Evolutionary conservation across 257 asterid species (phyloP), one percentile per base, ranked within the genome.

Genomic region (Echites panduratus): DNA sequence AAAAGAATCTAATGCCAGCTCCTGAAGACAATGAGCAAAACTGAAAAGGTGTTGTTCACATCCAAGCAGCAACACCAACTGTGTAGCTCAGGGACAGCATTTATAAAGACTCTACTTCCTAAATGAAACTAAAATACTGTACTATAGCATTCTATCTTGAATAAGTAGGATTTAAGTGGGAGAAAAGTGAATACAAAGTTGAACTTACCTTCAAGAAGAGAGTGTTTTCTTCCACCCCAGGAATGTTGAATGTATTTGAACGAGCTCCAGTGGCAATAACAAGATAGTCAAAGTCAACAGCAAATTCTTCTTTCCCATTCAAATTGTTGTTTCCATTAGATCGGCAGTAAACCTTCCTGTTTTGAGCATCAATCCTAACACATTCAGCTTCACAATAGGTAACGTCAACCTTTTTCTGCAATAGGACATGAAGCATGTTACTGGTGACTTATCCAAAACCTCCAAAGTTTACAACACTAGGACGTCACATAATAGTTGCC

Each of bases 321-420:
- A 74, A 80, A 73, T 79, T 84, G 70, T 71, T 78, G 56, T 75
- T 52, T 76, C 77, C 79, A 79, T 75, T 82, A 58, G 99, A 88
- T 64, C 84, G 89, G 65, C 99, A 94, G 67, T 94, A 85, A 52
- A 94, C 99, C 84, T 91, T 91, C 88, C 89, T 91, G 77, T 88
- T 91, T 72, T 79, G 78, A 26, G 87, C 85, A 82, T 87, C 92
- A 80, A 87, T 83, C 78, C 82, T 87, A 78, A 80, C 73, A 82
- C 99, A 91, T 80, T 94, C 99, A 78, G 99, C 99, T 82, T 94
- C 99, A 79, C 88, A 86, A 66, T 86, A 91, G 66, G 72, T 88
- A 73, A 86, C 88, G 73, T 72, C 77, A n/a, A 82, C 63, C 57
- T 82, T 80, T 91, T 83, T 94, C 99, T 94, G 90, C 87, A 70